phyloP scores from a whole-genome alignment of 2,329 filamentous ascomycete species.

The Pochonia chlamydosporia region DNA sequence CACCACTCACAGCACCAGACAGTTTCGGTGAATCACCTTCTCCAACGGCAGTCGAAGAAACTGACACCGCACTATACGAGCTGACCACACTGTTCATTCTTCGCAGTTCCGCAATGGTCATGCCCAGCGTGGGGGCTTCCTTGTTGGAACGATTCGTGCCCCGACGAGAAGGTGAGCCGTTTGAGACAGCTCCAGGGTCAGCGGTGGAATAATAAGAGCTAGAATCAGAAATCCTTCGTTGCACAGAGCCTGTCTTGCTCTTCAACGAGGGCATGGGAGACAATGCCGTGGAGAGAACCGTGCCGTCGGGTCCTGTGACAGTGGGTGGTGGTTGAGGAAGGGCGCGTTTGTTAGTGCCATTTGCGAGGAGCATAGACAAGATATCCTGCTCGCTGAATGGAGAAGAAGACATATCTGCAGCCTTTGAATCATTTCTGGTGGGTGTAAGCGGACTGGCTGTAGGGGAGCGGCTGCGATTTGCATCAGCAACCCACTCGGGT shows the following conservation, averaged over 20 bases:
- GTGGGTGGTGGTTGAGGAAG: constrained; percentile 26
- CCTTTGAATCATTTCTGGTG: background rate
- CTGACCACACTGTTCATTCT: constrained; percentile 52
- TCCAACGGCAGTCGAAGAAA: constrained; percentile 20
- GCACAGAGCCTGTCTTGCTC: constrained; percentile 11
- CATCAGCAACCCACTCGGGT: constrained; percentile 5
- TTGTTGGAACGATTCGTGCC: constrained; percentile 11
- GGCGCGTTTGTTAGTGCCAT: constrained; percentile 14
- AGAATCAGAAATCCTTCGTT: constrained; percentile 17
- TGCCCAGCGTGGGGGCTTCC: constrained; percentile 24
- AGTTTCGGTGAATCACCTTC: constrained; percentile 33
- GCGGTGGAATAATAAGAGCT: constrained; percentile 20
- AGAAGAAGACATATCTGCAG: constrained; percentile 19
- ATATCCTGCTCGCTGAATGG: constrained; percentile 29
- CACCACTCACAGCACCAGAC: constrained; percentile 31
- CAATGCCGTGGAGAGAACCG: constrained; percentile 19
- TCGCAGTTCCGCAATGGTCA: constrained; percentile 45
- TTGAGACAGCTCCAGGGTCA: constrained; percentile 11
- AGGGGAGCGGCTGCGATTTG: constrained; percentile 6
- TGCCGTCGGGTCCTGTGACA: constrained; percentile 21
- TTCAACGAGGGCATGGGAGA: constrained; percentile 19
- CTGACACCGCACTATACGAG: constrained; percentile 35
- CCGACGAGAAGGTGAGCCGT: constrained; percentile 18
- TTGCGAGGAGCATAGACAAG: constrained; percentile 22
- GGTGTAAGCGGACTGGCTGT: constrained; percentile 9